Evolutionary conservation across 805 yeast genomes (phyloP).

Genomic region (Saccharomyces eubayanus): DNA sequence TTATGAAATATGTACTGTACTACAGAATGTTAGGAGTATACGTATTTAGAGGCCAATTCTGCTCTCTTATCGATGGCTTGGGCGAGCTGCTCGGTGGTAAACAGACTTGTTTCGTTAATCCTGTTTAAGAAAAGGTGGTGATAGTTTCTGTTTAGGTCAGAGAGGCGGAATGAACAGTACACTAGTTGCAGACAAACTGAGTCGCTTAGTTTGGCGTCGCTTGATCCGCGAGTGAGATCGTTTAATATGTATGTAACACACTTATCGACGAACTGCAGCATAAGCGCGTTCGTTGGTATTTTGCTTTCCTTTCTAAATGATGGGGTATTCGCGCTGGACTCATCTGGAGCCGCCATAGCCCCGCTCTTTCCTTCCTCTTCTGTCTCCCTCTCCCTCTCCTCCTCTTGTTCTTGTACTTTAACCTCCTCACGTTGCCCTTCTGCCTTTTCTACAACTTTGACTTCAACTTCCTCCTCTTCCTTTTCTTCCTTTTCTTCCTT

Average conservation of each 20-base stretch:
- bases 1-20: background rate
- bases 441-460: background rate
- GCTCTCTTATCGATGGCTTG: slow-evolving; percentile 27
- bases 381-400: background rate
- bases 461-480: background rate
- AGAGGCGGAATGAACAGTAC: slow-evolving; percentile 81
- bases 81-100: slow-evolving; percentile 16
- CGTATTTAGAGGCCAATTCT: slow-evolving; percentile 26
- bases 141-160: slow-evolving; percentile 32
- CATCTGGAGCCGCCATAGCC: background rate
- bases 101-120: slow-evolving; percentile 18
- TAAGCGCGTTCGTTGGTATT: slow-evolving; percentile 20
- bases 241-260: slow-evolving; percentile 28
- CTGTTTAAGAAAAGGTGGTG: slow-evolving; percentile 27
- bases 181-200: slow-evolving; percentile 74
- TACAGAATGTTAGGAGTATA: background rate
- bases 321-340: background rate
- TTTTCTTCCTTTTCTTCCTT: background rate
- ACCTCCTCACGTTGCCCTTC: background rate
- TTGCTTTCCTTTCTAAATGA: background rate
- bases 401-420: background rate
- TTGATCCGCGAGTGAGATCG: slow-evolving; percentile 17
- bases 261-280: slow-evolving; percentile 31
- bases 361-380: background rate
- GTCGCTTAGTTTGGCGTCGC: slow-evolving; percentile 40